These are phyloP conservation scores for Diaporthe longicolla DNA, from an alignment of 2,329 filamentous ascomycete genomes.

Conservation along the genomic window DNA sequence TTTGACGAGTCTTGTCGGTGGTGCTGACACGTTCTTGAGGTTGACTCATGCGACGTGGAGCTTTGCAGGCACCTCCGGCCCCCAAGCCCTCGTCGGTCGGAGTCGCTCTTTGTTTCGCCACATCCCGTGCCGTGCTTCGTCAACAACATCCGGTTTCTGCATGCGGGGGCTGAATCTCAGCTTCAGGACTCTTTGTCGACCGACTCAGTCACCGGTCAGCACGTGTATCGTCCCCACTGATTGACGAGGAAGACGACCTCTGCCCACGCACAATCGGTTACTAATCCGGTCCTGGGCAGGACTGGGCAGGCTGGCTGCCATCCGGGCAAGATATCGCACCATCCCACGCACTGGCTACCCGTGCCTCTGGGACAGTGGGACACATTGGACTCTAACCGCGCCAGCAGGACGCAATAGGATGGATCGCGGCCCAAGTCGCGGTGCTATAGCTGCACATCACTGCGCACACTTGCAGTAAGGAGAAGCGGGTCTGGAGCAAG, in stretches of 20 bases:
- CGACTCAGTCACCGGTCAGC: conserved; percentile 32
- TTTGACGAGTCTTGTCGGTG: conserved; percentile 13
- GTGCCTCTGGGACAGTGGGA: neutral
- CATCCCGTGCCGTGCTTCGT: conserved; percentile 27
- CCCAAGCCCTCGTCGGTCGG: conserved; percentile 24
- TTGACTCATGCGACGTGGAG: conserved; percentile 36
- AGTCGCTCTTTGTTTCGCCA: conserved; percentile 37
- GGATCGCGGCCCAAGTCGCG: conserved; percentile 23
- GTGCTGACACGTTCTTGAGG: conserved; percentile 23
- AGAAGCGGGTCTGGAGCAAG: conserved; percentile 34
- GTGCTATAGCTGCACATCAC: conserved; percentile 27
- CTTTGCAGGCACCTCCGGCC: neutral
- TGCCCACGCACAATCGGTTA: conserved; percentile 4
- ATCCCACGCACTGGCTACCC: neutral
- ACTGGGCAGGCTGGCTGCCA: conserved; percentile 6
- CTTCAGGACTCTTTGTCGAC: neutral
- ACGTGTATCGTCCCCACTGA: conserved; percentile 37
- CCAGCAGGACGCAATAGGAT: conserved; percentile 20
- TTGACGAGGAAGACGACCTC: conserved; percentile 32
- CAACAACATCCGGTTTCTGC: conserved; percentile 27
- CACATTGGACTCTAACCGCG: conserved; percentile 1
- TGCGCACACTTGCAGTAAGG: conserved; percentile 35
- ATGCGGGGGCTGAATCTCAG: conserved; percentile 31
- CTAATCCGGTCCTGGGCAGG: neutral
- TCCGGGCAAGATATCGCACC: conserved; percentile 19